Evolutionary conservation across 805 yeast genomes (phyloP), one percentile per base, ranked within the genome.

Genomic region (Candida namnaoensis): DNA sequence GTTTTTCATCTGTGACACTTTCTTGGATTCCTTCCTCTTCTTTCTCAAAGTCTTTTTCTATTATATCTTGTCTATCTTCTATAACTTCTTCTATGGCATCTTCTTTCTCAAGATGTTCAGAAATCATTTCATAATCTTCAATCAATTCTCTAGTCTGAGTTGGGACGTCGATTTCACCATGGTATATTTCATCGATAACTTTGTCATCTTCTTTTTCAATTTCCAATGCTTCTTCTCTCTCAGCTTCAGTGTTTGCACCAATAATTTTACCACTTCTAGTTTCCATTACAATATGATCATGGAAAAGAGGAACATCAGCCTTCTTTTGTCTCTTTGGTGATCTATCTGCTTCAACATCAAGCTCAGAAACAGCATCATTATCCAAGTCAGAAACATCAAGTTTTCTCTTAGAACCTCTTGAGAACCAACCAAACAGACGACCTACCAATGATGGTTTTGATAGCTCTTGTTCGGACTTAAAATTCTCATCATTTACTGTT

Each of bases 261-360:
- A 60, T 38, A 12, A 51, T 45, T 4, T 46, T 48, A 3, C 64
- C 64, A 38, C 63, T 60, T 40, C 63, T 42, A 1, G 61, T 60
- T 36, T 48, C 48, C 58, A 57, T 57, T 5, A 52, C 43, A 10
- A 55, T 49, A 37, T 51, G 58, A 35, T 43, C 40, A n/a, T 34
- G 38, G n/a, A 30, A 35, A 26, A 8, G 15, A 36, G 38, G 12
- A 8, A 26, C 19, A 14, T 24, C 33, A 11, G 13, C n/a, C n/a
- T 30, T 30, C 33, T 6, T 30, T 6, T 30, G 33, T 30, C 33
- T 30, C 11, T 30, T 30, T 8, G 6, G 2, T 30, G 33, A 30
- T 11, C n/a, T 30, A 12, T 30, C 33, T 8, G 5, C 11, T n/a
- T 23, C 28, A 5, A 10, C 37, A 7, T 9, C 15, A n/a, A 15